These are phyloP conservation scores for Chamaecrista fasciculata DNA, from an alignment of 306 rosid species.

Conservation along the genomic window DNA sequence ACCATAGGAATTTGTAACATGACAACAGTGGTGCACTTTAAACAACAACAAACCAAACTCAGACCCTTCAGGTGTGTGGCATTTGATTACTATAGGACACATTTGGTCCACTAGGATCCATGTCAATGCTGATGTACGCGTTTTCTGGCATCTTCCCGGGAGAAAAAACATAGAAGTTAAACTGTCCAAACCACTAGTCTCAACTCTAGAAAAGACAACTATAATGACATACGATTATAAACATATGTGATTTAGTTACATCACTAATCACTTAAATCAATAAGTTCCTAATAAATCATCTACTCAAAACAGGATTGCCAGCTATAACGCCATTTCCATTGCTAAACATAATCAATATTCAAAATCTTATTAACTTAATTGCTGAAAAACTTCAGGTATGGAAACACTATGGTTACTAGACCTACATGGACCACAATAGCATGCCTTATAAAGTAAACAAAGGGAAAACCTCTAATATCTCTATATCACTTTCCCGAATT, in stretches of 20 bases:
- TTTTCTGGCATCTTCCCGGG: conserved; percentile 2
- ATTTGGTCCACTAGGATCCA: background rate
- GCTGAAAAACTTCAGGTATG: background rate
- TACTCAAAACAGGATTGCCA: conserved; percentile 1
- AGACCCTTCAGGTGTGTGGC: background rate
- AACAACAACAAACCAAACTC: background rate
- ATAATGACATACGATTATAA: background rate
- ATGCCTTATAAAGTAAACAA: background rate
- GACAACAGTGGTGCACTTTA: background rate
- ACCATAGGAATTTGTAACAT: background rate
- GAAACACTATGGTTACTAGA: background rate
- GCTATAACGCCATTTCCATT: background rate
- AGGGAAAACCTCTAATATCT: background rate
- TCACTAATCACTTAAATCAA: conserved; percentile 14
- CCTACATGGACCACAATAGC: conserved; percentile 18
- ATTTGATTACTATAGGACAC: conserved; percentile 13
- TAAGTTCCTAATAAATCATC: conserved; percentile 12
- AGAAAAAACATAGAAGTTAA: background rate
- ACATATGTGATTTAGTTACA: background rate
- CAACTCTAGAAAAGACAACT: background rate
- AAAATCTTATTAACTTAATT: background rate
- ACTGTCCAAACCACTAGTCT: background rate
- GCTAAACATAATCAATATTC: background rate
- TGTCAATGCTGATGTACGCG: background rate
- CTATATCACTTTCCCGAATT: conserved; percentile 29